Base-by-base conservation (phyloP, 2,329 filamentous ascomycete genomes). In the Trichoderma koningiopsis region DNA sequence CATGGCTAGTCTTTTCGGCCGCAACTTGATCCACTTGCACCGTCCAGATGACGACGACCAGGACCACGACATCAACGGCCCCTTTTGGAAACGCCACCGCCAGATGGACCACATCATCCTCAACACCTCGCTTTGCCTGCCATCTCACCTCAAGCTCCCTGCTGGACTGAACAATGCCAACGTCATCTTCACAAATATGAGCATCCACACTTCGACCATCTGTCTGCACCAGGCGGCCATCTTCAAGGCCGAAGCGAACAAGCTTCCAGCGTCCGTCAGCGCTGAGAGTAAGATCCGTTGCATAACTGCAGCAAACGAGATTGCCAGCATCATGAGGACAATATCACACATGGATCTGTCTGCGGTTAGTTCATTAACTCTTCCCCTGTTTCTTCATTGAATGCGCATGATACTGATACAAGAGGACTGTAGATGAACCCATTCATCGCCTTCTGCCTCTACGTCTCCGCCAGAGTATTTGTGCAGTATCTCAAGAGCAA, bases 191-290 rank as follows among this genome's bases (percentile, higher is more conserved):
- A 89, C 92, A 69, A 98, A 98, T 75, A 97, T 99, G 93, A 94
- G 92, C 77, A 93, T 99, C 37, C 94, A 98, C 78, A 97, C 96
- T 0, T 97, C 94, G 0, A 94, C 93, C 1, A 98, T 99, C 66
- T 98, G 95, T 78, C 83, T 99, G n/a, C 96, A 99, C 76, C 96
- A 99, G 81, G 96, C 95, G 2, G 96, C 96, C 31, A 98, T 99
- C 24, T 97, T 95, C 85, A 98, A 97, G 78, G 94, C 94, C 0
- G 95, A 98, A 75, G 96, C 94, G 81, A 91, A 97, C 79, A 88
- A 89, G 65, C 83, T 97, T 71, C 90, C 93, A 0, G 83, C 87
- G 1, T 90, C 91, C 22, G 90, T 97, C 58, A 90, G 92, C 72
- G 89, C 92, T 1, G 95, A 98, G 77, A 97, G 94, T 79, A 97